Conservation (phyloP, 805 yeast genomes). For the Yamadazyma laniorum region DNA sequence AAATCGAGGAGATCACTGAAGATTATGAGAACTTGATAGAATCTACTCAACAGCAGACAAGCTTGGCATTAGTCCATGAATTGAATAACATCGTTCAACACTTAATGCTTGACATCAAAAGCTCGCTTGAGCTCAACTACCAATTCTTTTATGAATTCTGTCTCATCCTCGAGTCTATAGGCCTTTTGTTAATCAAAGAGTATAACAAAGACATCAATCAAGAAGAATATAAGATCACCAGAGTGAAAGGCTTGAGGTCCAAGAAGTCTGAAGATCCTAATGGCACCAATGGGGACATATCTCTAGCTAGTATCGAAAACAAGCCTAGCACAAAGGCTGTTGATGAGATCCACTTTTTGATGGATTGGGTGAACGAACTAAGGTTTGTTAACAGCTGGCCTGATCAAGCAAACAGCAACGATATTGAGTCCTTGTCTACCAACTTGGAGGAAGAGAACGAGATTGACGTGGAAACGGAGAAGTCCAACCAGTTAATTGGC, state of each 20-base stretch:
- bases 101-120: constrained; percentile 16
- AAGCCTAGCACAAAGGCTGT: constrained; percentile 42
- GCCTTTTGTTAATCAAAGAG: constrained; percentile 59
- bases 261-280: constrained; percentile 32
- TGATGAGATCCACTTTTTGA: constrained; percentile 33
- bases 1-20: constrained; percentile 47
- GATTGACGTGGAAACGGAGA: constrained; percentile 8
- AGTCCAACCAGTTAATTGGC: constrained; percentile 14
- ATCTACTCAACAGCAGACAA: constrained; percentile 23
- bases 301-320: constrained; percentile 21
- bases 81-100: constrained; percentile 21
- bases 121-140: constrained; percentile 19
- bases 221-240: constrained; percentile 49
- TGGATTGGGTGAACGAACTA: constrained; percentile 49
- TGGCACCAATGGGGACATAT: constrained; percentile 24
- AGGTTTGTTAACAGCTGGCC: background rate
- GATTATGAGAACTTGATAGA: constrained; percentile 44
- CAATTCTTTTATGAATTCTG: constrained; percentile 47
- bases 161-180: constrained; percentile 68
- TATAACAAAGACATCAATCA: constrained; percentile 16
- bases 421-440: constrained; percentile 12
- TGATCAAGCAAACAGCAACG: constrained; percentile 1
- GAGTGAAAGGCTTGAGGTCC: constrained; percentile 77
- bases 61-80: constrained; percentile 27
- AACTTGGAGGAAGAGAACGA: constrained; percentile 10